Conservation (phyloP, 139 green algal species). For the Nannochloris sp. region DNA sequence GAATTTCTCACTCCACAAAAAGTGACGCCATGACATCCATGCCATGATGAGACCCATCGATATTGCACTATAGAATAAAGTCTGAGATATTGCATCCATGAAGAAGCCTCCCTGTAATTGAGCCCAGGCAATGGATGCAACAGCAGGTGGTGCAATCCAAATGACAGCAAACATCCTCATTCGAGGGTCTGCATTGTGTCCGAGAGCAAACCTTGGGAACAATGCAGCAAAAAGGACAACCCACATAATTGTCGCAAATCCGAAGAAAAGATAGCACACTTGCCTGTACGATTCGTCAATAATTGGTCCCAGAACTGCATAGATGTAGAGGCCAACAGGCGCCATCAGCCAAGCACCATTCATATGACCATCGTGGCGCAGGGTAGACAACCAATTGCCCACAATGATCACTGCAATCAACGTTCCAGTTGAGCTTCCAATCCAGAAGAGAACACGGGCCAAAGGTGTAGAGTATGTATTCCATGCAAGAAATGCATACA, state of each 20-base stretch:
- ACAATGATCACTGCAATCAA: constrained; percentile 16
- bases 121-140: constrained; percentile 31
- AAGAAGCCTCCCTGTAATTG: constrained; percentile 4
- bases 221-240: constrained; percentile 25
- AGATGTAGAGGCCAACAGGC: constrained; percentile 32
- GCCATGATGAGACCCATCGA: constrained; percentile 9
- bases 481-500: constrained; percentile 28
- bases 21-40: constrained; percentile 25
- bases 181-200: constrained; percentile 29
- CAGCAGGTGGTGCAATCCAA: constrained; percentile 39
- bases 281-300: constrained; percentile 18
- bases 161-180: constrained; percentile 24
- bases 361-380: constrained; percentile 35
- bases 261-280: constrained; percentile 35
- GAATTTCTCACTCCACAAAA: constrained; percentile 28
- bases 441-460: constrained; percentile 39
- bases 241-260: constrained; percentile 31
- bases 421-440: constrained; percentile 15
- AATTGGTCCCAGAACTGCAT: constrained; percentile 25
- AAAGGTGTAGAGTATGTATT: constrained; percentile 19
- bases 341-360: constrained; percentile 36
- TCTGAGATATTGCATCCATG: constrained; percentile 16
- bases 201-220: constrained; percentile 24
- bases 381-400: constrained; percentile 21
- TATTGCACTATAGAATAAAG: constrained; percentile 18